Evolutionary conservation across 2,329 filamentous ascomycete genomes (phyloP).

Genomic region (Talaromyces albobiverticillius): DNA sequence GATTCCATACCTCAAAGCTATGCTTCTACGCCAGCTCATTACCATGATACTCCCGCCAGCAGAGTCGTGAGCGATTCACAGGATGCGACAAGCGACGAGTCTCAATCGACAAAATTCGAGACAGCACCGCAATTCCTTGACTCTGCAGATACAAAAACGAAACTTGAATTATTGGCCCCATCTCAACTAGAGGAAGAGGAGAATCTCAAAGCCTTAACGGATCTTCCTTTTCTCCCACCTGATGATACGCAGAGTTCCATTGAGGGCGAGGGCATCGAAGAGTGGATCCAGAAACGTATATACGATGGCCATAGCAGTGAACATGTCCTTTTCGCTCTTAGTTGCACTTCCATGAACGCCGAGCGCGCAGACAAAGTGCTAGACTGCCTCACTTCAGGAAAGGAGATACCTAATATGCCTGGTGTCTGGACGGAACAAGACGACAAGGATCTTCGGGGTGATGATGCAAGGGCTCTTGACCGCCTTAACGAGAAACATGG

Average conservation of each 20-base stretch:
- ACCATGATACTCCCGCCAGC: background rate
- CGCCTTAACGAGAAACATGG: conserved; percentile 46
- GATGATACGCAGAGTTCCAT: conserved; percentile 11
- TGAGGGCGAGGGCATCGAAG: conserved; percentile 14
- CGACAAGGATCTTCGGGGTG: conserved; percentile 36
- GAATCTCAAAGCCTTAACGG: conserved; percentile 20
- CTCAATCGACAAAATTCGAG: conserved; percentile 18
- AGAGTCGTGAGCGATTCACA: background rate
- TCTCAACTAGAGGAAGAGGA: background rate
- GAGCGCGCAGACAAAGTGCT: conserved; percentile 37
- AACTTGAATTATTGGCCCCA: conserved; percentile 12
- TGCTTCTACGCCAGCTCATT: conserved; percentile 8
- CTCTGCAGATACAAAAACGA: conserved; percentile 6
- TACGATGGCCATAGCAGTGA: conserved; percentile 28
- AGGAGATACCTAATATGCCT: conserved; percentile 39
- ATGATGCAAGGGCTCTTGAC: conserved; percentile 31
- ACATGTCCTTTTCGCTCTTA: conserved; percentile 33
- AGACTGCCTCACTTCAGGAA: conserved; percentile 26
- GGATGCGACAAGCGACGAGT: conserved; percentile 1
- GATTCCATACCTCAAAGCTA: conserved; percentile 2
- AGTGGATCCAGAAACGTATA: conserved; percentile 39
- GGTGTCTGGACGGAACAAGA: conserved; percentile 50
- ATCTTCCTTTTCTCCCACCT: conserved; percentile 27
- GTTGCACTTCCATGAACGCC: conserved; percentile 40
- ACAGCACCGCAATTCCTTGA: conserved; percentile 18